Conservation (phyloP, 2,329 filamentous ascomycete species). For the Colletotrichum liriopes region DNA sequence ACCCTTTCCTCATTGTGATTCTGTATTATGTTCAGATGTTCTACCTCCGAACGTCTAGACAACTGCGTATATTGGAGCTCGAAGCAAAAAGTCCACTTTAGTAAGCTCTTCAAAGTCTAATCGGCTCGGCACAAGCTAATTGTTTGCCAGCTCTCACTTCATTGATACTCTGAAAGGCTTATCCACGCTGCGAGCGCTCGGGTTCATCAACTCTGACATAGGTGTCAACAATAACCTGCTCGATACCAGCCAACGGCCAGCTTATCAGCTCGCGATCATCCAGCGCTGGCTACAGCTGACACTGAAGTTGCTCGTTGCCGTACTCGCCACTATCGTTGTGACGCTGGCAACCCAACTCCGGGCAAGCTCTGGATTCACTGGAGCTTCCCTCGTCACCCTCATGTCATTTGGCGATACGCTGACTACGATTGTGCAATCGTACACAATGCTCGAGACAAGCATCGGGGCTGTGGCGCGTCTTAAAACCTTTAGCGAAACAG, state of each 20-base stretch:
- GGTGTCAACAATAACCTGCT: conserved; percentile 63
- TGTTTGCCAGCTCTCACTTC: conserved; percentile 62
- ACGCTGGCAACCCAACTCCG: conserved; percentile 62
- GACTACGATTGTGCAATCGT: conserved; percentile 50
- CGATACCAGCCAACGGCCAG: conserved; percentile 69
- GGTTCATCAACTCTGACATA: conserved; percentile 64
- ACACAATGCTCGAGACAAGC: conserved; percentile 51
- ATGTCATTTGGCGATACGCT: conserved; percentile 55
- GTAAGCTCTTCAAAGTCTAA: conserved; percentile 49
- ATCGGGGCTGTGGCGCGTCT: conserved; percentile 50
- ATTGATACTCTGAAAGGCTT: conserved; percentile 70
- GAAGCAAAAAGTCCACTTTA: conserved; percentile 74
- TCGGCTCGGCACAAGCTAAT: not conserved
- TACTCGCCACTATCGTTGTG: conserved; percentile 64
- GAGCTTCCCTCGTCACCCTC: conserved; percentile 56
- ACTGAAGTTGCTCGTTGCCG: conserved; percentile 65
- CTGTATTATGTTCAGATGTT: conserved; percentile 69
- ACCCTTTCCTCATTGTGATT: conserved; percentile 63
- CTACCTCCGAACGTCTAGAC: conserved; percentile 73
- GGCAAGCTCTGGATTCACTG: conserved; percentile 55
- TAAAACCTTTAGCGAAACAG: conserved; percentile 48
- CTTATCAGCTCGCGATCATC: conserved; percentile 70
- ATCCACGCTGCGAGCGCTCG: conserved; percentile 70
- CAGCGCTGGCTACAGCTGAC: conserved; percentile 71
- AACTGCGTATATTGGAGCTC: conserved; percentile 73